Conservation (phyloP, 2,329 filamentous ascomycete genomes). For the Mariannaea elegans region DNA sequence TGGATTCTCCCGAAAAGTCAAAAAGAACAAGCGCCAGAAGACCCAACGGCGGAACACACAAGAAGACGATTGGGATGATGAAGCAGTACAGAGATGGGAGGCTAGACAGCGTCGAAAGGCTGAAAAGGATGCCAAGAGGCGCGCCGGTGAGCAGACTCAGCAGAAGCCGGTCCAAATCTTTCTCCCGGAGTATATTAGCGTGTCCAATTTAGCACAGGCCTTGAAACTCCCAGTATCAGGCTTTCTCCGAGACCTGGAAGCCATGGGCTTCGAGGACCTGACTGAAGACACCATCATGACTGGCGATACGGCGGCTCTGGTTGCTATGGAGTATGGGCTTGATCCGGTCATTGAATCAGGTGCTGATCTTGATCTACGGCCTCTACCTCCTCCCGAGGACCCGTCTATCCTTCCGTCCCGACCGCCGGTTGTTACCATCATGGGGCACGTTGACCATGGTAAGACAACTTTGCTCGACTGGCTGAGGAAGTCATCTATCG, state of each 20-base stretch:
- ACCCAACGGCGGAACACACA: slow-evolving; percentile 33
- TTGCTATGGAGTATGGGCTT: slow-evolving; percentile 92
- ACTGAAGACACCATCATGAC: slow-evolving; percentile 86
- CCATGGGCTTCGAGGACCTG: slow-evolving; percentile 90
- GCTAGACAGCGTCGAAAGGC: slow-evolving; percentile 52
- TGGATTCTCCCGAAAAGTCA: slow-evolving; percentile 27
- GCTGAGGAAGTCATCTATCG: slow-evolving; percentile 91
- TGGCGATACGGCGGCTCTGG: slow-evolving; percentile 86
- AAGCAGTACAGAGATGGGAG: slow-evolving; percentile 47
- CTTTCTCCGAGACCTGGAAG: slow-evolving; percentile 79
- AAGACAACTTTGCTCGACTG: slow-evolving; percentile 97
- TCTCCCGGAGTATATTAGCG: slow-evolving; percentile 90
- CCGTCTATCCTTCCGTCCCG: slow-evolving; percentile 73
- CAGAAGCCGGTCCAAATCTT: slow-evolving; percentile 67
- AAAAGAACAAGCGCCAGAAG: slow-evolving; percentile 38
- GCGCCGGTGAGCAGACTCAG: slow-evolving; percentile 50
- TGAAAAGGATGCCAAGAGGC: slow-evolving; percentile 52
- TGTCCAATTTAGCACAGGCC: slow-evolving; percentile 81
- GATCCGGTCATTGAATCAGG: slow-evolving; percentile 80
- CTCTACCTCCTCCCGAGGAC: slow-evolving; percentile 75
- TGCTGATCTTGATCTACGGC: slow-evolving; percentile 74
- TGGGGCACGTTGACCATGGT: slow-evolving; percentile 98
- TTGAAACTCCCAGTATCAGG: slow-evolving; percentile 75
- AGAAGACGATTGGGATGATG: slow-evolving; percentile 51
- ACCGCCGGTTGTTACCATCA: slow-evolving; percentile 96